Base-by-base conservation (phyloP, 768 basidiomycete species). In the Psilocybe tampanensis region DNA sequence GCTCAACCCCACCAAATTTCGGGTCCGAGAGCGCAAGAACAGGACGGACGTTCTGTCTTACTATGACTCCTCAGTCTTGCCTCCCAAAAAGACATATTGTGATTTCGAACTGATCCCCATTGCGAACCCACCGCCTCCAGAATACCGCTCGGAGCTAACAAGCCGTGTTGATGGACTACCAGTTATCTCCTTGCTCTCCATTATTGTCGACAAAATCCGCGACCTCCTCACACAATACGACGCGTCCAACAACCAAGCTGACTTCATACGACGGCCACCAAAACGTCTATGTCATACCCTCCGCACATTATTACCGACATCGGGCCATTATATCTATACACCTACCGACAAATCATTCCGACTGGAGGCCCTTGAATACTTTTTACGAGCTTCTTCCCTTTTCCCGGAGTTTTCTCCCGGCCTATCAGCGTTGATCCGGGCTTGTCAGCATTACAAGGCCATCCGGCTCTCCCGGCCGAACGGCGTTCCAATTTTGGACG, bases 281-380 rank as follows among this genome's bases (percentile, higher is more conserved):
- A 60, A 52, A 44, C 56, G 55, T 39, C 44, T 60, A n/a, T 54
- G 50, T 50, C 57, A 55, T 39, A 52, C 42, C 43, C 42, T 62
- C 58, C 56, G 56, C 7, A 41, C 52, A 22, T 47, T 63, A 8
- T 52, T 62, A n/a, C 54, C 60, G 12, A 52, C 53, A 24, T 47
- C 57, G 6, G 47, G 49, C 47, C 21, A 42, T 53, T 45, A 54
- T 55, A 34, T 63, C 47, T 50, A 49, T 32, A 15, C 56, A 49
- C 54, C 56, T 51, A 21, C 52, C 45, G 58, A 60, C 47, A 60
- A 63, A 23, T 60, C 62, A 8, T 60, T 63, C 36, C 62, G 62
- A 32, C 43, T 57, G 47, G 58, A 58, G 50, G 62, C 62, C 45
- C 41, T 60, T 21, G 55, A 47, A 19, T 57, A 52, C 45, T 60